Evolutionary conservation across 352 stramenopile species (phyloP), one percentile per base, ranked within the genome.

Genomic region (Globisporangium emineosum): DNA sequence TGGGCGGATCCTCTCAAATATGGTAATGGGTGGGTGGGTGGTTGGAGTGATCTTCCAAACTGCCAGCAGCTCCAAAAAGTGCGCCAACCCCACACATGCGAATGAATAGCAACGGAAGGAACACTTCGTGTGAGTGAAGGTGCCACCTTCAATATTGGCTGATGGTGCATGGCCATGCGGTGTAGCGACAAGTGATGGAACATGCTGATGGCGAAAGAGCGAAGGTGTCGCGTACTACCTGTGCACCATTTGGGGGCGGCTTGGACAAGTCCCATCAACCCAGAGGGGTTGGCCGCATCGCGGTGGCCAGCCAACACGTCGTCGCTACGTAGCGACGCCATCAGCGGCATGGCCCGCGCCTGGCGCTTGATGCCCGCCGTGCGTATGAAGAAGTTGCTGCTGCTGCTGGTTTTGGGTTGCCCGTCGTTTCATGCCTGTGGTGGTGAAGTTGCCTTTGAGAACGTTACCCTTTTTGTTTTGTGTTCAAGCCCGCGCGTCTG

Each of bases 41-140:
- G 50, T 45, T n/a, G n/a, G 29, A 32, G 29, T 32, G 29, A 32
- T 32, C 2, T 32, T 32, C 29, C 40, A 47, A 23, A 47, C 40
- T 47, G 40, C 40, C 17, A 40, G 33, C 21, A 29, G 25, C 25
- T 29, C n/a, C 47, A 30, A 32, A 32, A 32, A 32, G 29, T 19
- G 45, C 45, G 45, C n/a, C 45, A 52, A 52, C 4, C 19, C 8
- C 40, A 23, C 17, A 6, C n/a, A 23, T 23, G 40, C 40, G 40
- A 23, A 32, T 32, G 40, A 23, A 47, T 5, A 45, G 17, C 40
- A 12, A 8, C 40, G 29, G 45, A 51, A 23, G 42, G 19, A 27
- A n/a, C 8, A 25, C n/a, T 9, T 52, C n/a, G 10, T 52, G 45
- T 52, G 21, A 52, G 45, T 52, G 45, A 52, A 52, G 45, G 45